These are phyloP conservation scores for Microascus cirrosus DNA, from an alignment of 2,329 filamentous ascomycete genomes.

Conservation along the genomic window DNA sequence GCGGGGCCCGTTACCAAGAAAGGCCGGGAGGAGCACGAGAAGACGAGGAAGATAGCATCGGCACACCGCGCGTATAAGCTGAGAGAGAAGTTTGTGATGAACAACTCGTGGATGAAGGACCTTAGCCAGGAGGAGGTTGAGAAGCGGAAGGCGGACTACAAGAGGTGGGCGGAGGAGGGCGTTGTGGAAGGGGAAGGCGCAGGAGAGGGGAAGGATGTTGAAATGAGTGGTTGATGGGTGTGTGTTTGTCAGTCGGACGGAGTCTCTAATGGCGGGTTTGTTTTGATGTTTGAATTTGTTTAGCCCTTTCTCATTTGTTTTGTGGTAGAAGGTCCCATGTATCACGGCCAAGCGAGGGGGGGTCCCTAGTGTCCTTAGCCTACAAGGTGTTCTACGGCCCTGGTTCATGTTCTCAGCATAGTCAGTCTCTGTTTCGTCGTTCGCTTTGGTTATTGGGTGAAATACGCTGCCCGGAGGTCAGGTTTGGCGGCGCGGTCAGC, in stretches of 20 bases:
- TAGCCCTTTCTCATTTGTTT: not conserved
- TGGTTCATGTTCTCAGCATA: no score
- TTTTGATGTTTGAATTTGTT: not conserved
- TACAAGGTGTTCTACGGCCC: not conserved
- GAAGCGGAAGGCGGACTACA: constrained; percentile 57
- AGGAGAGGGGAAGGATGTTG: constrained; percentile 13
- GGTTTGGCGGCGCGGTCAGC: not conserved
- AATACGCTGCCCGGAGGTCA: not conserved
- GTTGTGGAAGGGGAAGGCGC: not conserved
- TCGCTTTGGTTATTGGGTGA: not conserved
- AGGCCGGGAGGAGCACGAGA: constrained; percentile 38
- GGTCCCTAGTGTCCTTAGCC: not conserved
- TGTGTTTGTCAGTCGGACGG: not conserved
- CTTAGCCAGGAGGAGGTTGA: constrained; percentile 68
- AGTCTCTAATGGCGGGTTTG: not conserved
- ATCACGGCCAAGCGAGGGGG: no score
- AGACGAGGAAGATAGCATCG: constrained; percentile 38
- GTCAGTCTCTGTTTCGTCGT: no score
- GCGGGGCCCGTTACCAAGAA: constrained; percentile 57
- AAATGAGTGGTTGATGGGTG: not conserved
- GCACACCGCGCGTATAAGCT: constrained; percentile 60
- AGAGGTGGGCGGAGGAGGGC: constrained; percentile 41
- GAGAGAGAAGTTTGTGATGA: constrained; percentile 71
- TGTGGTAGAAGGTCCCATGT: not conserved
- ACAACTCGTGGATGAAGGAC: constrained; percentile 70